Evolutionary conservation across 1,284 basidiomycete genomes (phyloP).

Genomic region (Ustilago cynodontis): DNA sequence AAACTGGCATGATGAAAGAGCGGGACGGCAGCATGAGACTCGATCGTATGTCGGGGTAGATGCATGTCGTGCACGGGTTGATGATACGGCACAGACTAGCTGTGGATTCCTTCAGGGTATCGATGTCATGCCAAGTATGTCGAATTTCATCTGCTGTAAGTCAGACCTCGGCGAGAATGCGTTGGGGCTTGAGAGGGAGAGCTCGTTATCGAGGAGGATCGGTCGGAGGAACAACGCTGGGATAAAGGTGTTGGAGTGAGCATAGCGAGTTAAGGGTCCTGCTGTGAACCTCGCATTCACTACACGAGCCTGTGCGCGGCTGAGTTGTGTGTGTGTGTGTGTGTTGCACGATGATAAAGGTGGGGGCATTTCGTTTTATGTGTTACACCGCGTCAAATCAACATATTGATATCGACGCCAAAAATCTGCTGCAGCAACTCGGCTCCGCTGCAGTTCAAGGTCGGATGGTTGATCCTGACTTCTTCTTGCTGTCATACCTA

Average conservation of each 20-base stretch:
- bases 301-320: not conserved
- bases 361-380: not conserved
- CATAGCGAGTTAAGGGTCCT: not conserved
- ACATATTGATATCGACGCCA: not conserved
- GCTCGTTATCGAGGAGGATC: not conserved
- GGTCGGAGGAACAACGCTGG: not conserved
- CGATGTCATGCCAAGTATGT: slow-evolving; percentile 17
- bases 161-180: not conserved
- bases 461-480: slow-evolving; percentile 3
- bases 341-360: slow-evolving; percentile 7
- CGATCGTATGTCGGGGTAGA: slow-evolving; percentile 59
- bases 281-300: too few relatives aligned
- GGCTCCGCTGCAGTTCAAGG: slow-evolving; percentile 20
- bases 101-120: slow-evolving; percentile 3
- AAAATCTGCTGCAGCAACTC: not conserved
- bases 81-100: slow-evolving; percentile 7
- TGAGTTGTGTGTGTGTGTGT: slow-evolving; percentile 6
- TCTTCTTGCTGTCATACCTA: not conserved
- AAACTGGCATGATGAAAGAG: slow-evolving; percentile 56
- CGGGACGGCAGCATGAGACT: slow-evolving; percentile 49
- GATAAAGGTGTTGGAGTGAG: not conserved
- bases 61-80: slow-evolving; percentile 36
- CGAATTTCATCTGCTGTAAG: slow-evolving; percentile 3
- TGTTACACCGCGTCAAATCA: slow-evolving; percentile 14
- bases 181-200: not conserved